Evolutionary conservation across 768 basidiomycete species (phyloP), one percentile per base, ranked within the genome.

Genomic region (Boletus pseudopeckii): DNA sequence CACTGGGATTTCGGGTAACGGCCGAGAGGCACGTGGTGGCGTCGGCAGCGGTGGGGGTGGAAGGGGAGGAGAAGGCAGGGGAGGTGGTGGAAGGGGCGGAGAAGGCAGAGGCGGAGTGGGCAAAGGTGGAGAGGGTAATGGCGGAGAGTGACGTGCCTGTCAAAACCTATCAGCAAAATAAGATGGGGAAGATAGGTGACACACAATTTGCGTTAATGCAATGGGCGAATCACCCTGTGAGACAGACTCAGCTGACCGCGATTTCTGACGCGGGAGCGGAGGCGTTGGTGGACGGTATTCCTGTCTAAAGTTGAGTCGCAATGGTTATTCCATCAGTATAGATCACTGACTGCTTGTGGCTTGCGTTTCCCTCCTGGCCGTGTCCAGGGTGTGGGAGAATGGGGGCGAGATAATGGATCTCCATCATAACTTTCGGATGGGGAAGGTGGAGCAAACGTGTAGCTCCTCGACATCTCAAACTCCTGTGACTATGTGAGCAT

Each of bases 221-320:
- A 59, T 64, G 39, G 61, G 68, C 51, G 59, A 75, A 18, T 72
- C 64, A 56, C 44, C 64, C 68, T 60, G 77, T 68, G 63, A 63
- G 43, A 53, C 0, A 32, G 60, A 59, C 37, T 68, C 69, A 14
- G 50, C 45, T n/a, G 64, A 66, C 44, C 66, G 69, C 30, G 64
- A 70, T 62, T 71, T 72, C 59, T 71, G 73, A 42, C 71, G 67
- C 33, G 73, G 75, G 24, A 81, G 66, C 26, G 82, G 82, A 3
- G 82, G 82, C 1, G 82, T 83, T 5, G 82, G 82, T 41, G 82
- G 80, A n/a, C 82, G 76, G 64, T 80, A 83, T 33, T 73, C 66
- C 82, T 82, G 50, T 5, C 45, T 15, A 61, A 38, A 32, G 39
- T 43, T 52, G 48, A 56, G 51, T 47, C 18, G 30, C 26, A 13